phyloP scores from a whole-genome alignment of 148 eudicot species.

The Nyssa sinensis region DNA sequence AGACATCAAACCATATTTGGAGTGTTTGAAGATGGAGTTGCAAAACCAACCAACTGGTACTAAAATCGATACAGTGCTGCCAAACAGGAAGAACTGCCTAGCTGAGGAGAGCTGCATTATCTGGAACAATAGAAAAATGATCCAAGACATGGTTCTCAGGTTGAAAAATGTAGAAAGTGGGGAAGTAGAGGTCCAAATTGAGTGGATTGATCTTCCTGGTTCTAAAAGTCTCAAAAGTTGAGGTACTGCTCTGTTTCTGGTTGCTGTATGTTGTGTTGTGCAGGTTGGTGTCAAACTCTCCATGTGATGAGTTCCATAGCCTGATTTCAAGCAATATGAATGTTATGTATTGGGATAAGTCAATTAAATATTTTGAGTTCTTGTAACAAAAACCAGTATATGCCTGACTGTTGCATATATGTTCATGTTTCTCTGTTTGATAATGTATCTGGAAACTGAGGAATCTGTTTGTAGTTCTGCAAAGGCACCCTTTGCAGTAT shows the following conservation, averaged over 20 bases:
- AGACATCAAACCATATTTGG: conserved; percentile 35
- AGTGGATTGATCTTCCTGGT: conserved; percentile 47
- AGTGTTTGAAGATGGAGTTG: conserved; percentile 45
- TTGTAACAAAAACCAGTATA: no score
- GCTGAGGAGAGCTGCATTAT: conserved; percentile 53
- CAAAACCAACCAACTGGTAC: conserved; percentile 43
- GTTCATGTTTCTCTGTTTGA: not conserved
- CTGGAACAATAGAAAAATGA: conserved; percentile 61
- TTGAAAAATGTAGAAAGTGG: conserved; percentile 53
- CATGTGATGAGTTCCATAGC: not conserved
- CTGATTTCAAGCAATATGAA: no score
- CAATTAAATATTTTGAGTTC: not conserved
- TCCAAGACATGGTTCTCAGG: conserved; percentile 59
- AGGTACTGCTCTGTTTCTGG: not conserved
- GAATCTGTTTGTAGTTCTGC: no score
- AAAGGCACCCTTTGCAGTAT: no score
- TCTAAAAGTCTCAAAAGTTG: conserved; percentile 16
- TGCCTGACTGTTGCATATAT: no score
- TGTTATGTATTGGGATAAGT: no score
- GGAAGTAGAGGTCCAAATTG: conserved; percentile 51
- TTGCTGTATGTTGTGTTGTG: not conserved
- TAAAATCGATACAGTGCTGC: conserved; percentile 42
- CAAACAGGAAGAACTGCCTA: conserved; percentile 48
- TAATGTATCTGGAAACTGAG: no score
- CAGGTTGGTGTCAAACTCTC: not conserved